A percentile compares a stretch with the other conserved stretches of the same genome.
phyloP scores from a whole-genome alignment of 371 early-diverging fungal genomes.

The Zychaea mexicana region DNA sequence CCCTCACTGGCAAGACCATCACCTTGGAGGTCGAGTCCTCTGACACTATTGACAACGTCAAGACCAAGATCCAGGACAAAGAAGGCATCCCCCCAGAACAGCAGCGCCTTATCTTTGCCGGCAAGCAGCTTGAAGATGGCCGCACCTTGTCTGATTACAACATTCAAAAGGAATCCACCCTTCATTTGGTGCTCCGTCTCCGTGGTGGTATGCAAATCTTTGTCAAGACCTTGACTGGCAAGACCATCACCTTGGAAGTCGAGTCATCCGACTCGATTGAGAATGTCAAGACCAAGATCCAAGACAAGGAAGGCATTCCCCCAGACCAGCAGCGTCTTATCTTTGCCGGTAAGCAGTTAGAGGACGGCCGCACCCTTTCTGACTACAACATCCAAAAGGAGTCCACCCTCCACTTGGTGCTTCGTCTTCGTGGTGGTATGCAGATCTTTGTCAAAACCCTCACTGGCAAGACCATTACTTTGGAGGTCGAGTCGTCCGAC shows the following conservation, averaged over 20 bases:
- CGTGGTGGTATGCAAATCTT: constrained; percentile 65
- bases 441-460: constrained; percentile 73
- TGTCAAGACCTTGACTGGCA: constrained; percentile 89
- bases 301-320: constrained; percentile 96
- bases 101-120: constrained; percentile 85
- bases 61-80: constrained; percentile 95
- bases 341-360: constrained; percentile 95
- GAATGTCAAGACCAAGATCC: constrained; percentile 91
- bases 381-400: constrained; percentile 73
- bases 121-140: constrained; percentile 85
- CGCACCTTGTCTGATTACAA: constrained; percentile 76
- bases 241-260: constrained; percentile 94
- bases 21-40: constrained; percentile 90
- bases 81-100: constrained; percentile 92
- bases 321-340: constrained; percentile 96
- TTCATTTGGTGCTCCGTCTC: constrained; percentile 90
- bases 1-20: constrained; percentile 92
- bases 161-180: constrained; percentile 81
- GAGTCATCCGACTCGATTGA: constrained; percentile 88
- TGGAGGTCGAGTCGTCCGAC: constrained; percentile 90
- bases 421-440: constrained; percentile 86
- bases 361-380: constrained; percentile 74
- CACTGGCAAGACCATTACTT: constrained; percentile 92
- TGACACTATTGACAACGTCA: constrained; percentile 91
- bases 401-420: constrained; percentile 89